Evolutionary conservation across 2,329 filamentous ascomycete species (phyloP).

Genomic region (Hypoxylon sp.): DNA sequence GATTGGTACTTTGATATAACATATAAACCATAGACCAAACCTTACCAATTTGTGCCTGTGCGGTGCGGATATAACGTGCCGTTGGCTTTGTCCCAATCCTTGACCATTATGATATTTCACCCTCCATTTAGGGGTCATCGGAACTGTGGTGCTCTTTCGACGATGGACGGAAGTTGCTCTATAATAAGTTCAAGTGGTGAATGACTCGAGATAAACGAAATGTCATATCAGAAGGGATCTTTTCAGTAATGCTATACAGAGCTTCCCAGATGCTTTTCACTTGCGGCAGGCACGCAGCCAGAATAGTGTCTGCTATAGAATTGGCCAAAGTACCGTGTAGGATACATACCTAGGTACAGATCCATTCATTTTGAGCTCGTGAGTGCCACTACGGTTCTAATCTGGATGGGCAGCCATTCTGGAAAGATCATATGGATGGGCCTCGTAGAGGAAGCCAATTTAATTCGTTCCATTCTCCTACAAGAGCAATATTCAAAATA

Average conservation of each 20-base stretch:
- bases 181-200: background rate
- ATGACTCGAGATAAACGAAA: too few species aligned
- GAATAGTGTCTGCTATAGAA: background rate
- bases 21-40: background rate
- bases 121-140: background rate
- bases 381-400: background rate
- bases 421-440: background rate
- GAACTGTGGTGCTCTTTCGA: background rate
- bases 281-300: background rate
- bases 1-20: background rate
- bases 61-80: too few species aligned
- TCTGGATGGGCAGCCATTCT: background rate
- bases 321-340: background rate
- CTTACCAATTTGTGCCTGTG: background rate
- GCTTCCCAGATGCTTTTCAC: background rate
- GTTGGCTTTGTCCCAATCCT: too few species aligned
- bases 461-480: background rate
- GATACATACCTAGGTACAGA: background rate
- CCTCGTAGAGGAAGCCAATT: background rate
- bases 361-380: background rate
- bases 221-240: too few species aligned
- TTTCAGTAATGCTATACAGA: background rate
- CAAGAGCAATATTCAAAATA: too few species aligned
- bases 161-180: background rate
- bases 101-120: background rate